These are phyloP conservation scores for Acrodontium crateriforme DNA, from an alignment of 2,329 filamentous ascomycete species.

Conservation along the genomic window DNA sequence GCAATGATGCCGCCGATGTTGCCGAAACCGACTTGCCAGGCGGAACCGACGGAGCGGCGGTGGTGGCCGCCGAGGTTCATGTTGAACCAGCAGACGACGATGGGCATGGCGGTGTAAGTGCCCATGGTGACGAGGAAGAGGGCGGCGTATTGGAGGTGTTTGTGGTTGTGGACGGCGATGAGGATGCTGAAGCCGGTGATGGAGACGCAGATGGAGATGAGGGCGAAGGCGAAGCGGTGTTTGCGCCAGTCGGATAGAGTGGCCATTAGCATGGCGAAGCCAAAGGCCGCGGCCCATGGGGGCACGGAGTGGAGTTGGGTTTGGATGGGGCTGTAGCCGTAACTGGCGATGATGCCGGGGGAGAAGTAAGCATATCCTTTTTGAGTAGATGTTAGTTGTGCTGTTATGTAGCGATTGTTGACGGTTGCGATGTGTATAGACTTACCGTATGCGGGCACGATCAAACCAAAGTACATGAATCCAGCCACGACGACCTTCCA, in stretches of 20 bases:
- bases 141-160: conserved; percentile 56
- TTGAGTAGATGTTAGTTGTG: no score
- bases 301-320: conserved; percentile 42
- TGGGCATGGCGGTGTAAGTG: conserved; percentile 72
- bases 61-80: conserved; percentile 41
- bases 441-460: conserved; percentile 29
- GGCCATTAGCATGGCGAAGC: conserved; percentile 62
- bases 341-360: conserved; percentile 34
- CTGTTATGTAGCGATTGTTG: no score
- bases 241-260: conserved; percentile 54
- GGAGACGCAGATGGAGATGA: conserved; percentile 53
- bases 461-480: conserved; percentile 39
- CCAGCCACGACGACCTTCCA: conserved; percentile 35
- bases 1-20: conserved; percentile 40
- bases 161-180: conserved; percentile 54
- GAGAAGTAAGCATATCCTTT: conserved; percentile 29
- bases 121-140: conserved; percentile 65
- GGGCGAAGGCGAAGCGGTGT: conserved; percentile 62
- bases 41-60: conserved; percentile 33
- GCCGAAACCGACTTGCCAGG: conserved; percentile 34
- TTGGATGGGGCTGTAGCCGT: conserved; percentile 38
- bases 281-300: conserved; percentile 61
- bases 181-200: conserved; percentile 67
- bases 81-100: conserved; percentile 43
- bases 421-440: no score